Percentiles rank a stretch among this genome's conserved stretches.
Conservation (phyloP, 345 rosid genomes). For the Bretschneidera sinensis region DNA sequence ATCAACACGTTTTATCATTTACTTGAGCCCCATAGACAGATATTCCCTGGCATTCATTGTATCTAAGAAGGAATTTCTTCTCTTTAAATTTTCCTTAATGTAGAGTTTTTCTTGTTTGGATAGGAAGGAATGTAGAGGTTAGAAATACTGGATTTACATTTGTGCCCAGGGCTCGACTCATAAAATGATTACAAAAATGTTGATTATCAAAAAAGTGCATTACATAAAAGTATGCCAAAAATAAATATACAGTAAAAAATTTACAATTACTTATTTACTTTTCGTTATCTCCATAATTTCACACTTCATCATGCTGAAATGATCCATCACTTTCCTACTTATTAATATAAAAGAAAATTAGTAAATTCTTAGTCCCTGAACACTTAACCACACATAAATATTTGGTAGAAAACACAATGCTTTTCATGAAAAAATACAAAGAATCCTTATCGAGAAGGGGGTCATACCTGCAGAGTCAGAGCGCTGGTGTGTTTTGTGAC, state of each 20-base stretch:
- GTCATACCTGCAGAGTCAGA: slow-evolving; percentile 83
- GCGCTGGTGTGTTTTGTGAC: slow-evolving; percentile 99
- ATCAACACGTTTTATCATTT: no score
- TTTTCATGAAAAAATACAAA: not conserved
- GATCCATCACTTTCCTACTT: not conserved
- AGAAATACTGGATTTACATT: not conserved
- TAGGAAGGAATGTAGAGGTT: not conserved
- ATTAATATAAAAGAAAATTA: not conserved
- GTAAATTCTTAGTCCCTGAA: not conserved
- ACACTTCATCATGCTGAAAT: not conserved
- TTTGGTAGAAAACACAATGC: not conserved
- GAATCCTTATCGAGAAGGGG: slow-evolving; percentile 4
- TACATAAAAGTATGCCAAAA: not conserved
- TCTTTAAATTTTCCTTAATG: no score
- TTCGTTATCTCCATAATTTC: not conserved
- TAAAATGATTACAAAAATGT: not conserved
- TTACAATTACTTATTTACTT: not conserved
- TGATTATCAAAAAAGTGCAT: not conserved
- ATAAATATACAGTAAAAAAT: not conserved
- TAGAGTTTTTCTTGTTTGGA: no score
- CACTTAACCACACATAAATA: not conserved
- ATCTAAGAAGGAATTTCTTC: not conserved
- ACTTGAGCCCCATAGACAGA: not conserved
- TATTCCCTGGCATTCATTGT: not conserved
- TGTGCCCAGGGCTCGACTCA: not conserved